Percentiles rank a stretch among this genome's conserved stretches.
Evolutionary conservation across 805 yeast species (phyloP).

Genomic region (Babjeviella inositovora): DNA sequence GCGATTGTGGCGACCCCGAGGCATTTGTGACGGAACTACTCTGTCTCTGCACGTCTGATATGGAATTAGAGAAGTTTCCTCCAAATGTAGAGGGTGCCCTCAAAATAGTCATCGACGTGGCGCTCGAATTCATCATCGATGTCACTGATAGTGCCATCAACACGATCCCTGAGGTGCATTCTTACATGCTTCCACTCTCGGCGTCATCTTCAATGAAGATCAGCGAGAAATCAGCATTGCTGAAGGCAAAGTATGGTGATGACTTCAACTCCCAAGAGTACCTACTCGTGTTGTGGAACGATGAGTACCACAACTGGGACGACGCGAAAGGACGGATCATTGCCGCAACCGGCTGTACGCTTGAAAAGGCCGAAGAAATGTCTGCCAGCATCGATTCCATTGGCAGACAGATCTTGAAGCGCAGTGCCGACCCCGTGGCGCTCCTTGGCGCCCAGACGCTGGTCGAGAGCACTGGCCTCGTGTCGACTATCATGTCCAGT

Average conservation of each 20-base stretch:
- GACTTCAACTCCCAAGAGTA: constrained; percentile 20
- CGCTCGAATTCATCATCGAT: constrained; percentile 23
- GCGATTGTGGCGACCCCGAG: constrained; percentile 53
- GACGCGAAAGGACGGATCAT: constrained; percentile 33
- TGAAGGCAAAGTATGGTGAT: too few species aligned
- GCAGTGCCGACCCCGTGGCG: constrained; percentile 10
- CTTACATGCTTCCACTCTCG: too few species aligned
- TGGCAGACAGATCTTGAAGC: constrained; percentile 33
- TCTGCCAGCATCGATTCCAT: constrained; percentile 28
- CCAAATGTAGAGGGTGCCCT: constrained; percentile 3
- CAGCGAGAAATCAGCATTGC: too few species aligned
- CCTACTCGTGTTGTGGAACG: constrained; percentile 58
- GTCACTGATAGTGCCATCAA: constrained; percentile 19
- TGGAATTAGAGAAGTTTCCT: not conserved
- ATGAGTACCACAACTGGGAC: constrained; percentile 49
- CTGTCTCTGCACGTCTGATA: not conserved
- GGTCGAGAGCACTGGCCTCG: constrained; percentile 31
- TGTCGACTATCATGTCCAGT: constrained; percentile 35
- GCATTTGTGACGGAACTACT: not conserved
- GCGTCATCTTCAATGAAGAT: too few species aligned
- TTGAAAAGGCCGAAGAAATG: constrained; percentile 11
- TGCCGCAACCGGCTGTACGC: constrained; percentile 11
- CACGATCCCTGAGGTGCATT: constrained; percentile 23
- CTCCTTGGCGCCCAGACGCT: constrained; percentile 15
- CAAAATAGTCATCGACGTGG: constrained; percentile 8